A percentile compares a stretch with the other conserved stretches of the same genome.
Evolutionary conservation across 1,284 basidiomycete species (phyloP).

Genomic region (Cutaneotrichosporon cutaneum): DNA sequence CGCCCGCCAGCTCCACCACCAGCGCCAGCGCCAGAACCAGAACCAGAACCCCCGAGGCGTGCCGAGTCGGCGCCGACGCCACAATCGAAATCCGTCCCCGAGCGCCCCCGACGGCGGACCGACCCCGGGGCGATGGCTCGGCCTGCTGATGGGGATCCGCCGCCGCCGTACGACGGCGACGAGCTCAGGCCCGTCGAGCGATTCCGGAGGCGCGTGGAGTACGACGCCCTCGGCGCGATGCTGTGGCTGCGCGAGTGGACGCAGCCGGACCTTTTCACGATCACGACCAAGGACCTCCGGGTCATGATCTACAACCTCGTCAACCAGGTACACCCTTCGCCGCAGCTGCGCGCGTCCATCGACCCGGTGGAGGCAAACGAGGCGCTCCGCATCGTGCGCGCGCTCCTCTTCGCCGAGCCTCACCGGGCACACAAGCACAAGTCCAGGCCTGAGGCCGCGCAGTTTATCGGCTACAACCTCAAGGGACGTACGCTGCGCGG

Average conservation of each 20-base stretch:
- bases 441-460: not conserved
- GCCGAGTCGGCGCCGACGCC: not conserved
- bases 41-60: not conserved
- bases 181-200: conserved; percentile 17
- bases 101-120: not conserved
- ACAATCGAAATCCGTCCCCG: not conserved
- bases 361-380: not conserved
- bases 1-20: not conserved
- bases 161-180: conserved; percentile 7
- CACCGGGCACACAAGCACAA: conserved; percentile 1
- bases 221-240: conserved; percentile 17
- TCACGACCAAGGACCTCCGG: conserved; percentile 19
- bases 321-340: conserved; percentile 2
- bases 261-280: not conserved
- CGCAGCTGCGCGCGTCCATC: not conserved
- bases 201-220: conserved; percentile 14
- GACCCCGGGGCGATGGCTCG: not conserved
- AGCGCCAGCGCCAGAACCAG: not conserved
- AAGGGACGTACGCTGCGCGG: conserved; percentile 13
- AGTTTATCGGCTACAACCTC: conserved; percentile 11
- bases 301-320: conserved; percentile 15
- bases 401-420: conserved; percentile 16
- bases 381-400: conserved; percentile 9
- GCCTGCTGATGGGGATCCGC: not conserved
- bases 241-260: conserved; percentile 9